Base-by-base conservation (phyloP, 2,329 filamentous ascomycete genomes). In the Ceratocystis albifundus region DNA sequence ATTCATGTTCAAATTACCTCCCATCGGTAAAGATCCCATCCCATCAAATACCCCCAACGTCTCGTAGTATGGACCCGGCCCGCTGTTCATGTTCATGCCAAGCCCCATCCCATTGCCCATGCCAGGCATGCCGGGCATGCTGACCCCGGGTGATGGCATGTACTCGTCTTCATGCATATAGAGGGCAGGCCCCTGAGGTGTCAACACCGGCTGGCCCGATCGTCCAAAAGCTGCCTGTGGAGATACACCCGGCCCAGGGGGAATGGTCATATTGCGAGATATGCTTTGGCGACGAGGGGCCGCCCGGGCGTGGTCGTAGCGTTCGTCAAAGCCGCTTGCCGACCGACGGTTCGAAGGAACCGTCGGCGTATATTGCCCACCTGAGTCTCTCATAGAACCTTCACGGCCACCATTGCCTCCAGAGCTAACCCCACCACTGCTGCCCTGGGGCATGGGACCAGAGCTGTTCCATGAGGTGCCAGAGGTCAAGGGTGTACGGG, bases 241-340 rank as follows among this genome's bases (percentile, higher is more conserved):
- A 44, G 30, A 68, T 44, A 50, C 30, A 48, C 22, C 63, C 22
- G n/a, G 36, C 15, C 20, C 61, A 44, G 55, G 3, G 45, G 62
- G 66, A 36, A 65, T 65, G 15, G 59, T 22, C 15, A 65, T 57
- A 5, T 61, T 53, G 8, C 66, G 63, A 6, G 66, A 65, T 5
- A 68, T 66, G 44, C 66, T 68, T 30, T 61, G 61, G 10, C 66
- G 57, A 55, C 66, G 65, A 25, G 61, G 61, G 15, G 63, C 48
- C 36, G 46, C 50, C 8, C 66, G 36, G 1, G 55, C 28, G 1
- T 57, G 32, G 17, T 59, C 64, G 32, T 67, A 62, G 41, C 61
- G 22, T 12, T 64, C 65, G 17, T 57, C 55, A 46, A 66, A 66
- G 0, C 22, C 41, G 17, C 41, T 64, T 17, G 48, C 15, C 0